These are phyloP conservation scores for Cladosporium sphaerospermum DNA, from an alignment of 2,329 filamentous ascomycete genomes.

Conservation along the genomic window DNA sequence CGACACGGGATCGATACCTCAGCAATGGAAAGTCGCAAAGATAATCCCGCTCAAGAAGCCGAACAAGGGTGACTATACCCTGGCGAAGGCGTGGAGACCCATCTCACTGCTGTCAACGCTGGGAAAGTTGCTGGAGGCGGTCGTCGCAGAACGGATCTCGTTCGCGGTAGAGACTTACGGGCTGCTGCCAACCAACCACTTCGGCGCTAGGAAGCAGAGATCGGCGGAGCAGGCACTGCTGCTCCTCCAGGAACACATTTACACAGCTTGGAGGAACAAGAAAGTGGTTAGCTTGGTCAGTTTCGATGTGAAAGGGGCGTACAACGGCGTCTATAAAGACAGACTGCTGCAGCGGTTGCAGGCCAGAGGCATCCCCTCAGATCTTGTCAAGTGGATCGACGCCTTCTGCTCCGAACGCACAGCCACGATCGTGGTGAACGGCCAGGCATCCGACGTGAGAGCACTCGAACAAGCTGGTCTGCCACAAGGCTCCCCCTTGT, in stretches of 20 bases:
- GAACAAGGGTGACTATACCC: too few species aligned
- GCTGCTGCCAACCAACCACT: constrained; percentile 2
- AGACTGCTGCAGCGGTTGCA: constrained; percentile 17
- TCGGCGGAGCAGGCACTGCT: too few species aligned
- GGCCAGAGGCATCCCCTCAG: constrained; percentile 25
- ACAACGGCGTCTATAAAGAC: constrained; percentile 34
- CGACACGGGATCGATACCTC: too few species aligned
- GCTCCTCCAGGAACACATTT: too few species aligned
- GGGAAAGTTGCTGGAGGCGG: constrained; percentile 20
- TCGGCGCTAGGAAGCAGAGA: too few species aligned
- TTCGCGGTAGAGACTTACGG: not conserved
- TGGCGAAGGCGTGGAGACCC: constrained; percentile 20
- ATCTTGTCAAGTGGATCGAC: constrained; percentile 22
- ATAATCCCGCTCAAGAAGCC: too few species aligned
- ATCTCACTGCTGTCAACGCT: constrained; percentile 24
- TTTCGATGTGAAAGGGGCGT: constrained; percentile 39
- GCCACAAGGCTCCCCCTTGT: constrained; percentile 28
- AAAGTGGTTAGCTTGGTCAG: constrained; percentile 22
- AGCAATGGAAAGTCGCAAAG: too few species aligned
- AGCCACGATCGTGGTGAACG: constrained; percentile 17
- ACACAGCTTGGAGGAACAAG: too few species aligned
- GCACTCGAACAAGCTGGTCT: constrained; percentile 19
- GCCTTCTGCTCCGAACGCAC: constrained; percentile 23
- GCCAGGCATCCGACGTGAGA: not conserved
- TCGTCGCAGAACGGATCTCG: not conserved